Conservation (phyloP, 768 basidiomycete species). For the Melanogaster broomeanus region DNA sequence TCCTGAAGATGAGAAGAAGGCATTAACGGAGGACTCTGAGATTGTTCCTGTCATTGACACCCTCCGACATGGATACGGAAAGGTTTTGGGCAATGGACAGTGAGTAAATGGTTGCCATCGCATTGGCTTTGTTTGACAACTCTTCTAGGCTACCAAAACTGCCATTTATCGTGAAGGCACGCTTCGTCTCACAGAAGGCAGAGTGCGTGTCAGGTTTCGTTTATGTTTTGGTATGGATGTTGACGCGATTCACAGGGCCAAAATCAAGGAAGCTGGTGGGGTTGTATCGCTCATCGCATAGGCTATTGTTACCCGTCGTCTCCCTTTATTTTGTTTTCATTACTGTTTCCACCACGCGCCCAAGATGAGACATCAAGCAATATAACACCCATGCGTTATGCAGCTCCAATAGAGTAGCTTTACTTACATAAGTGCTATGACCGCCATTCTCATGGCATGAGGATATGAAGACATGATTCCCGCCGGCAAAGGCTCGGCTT, state of each 20-base stretch:
- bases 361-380: conserved; percentile 13
- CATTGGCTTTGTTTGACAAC: not conserved
- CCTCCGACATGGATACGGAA: conserved; percentile 80
- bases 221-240: conserved; percentile 17
- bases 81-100: conserved; percentile 94
- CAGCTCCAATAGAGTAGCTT: not conserved
- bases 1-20: conserved; percentile 80
- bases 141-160: conserved; percentile 71
- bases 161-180: conserved; percentile 98
- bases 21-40: conserved; percentile 68
- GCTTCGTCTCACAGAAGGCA: conserved; percentile 87
- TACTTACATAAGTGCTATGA: conserved; percentile 4
- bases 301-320: conserved; percentile 8
- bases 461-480: not conserved
- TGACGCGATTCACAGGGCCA: conserved; percentile 42
- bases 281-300: conserved; percentile 93
- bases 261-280: conserved; percentile 93
- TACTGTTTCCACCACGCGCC: conserved; percentile 7
- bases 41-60: conserved; percentile 96
- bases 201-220: conserved; percentile 49
- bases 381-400: conserved; percentile 10
- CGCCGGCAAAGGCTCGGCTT: not conserved
- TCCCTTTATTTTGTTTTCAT: conserved; percentile 25
- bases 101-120: conserved; percentile 40
- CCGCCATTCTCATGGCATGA: too few relatives aligned